These are phyloP conservation scores for Suillus clintonianus DNA, from an alignment of 768 basidiomycete genomes.

Conservation along the genomic window DNA sequence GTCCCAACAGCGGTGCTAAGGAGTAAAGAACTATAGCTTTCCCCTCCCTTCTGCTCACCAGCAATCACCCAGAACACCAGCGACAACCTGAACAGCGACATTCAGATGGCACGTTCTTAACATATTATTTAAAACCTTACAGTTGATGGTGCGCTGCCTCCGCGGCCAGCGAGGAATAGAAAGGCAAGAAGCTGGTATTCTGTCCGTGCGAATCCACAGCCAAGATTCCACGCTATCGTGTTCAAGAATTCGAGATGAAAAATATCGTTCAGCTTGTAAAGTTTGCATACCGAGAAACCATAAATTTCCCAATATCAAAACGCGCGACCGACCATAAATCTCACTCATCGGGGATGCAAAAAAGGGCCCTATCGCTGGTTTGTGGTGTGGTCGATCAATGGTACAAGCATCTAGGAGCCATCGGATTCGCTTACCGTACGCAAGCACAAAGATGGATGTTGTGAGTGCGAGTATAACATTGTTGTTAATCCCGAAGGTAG, in stretches of 20 bases:
- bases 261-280: neutral
- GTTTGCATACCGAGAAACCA: constrained; percentile 56
- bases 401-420: neutral
- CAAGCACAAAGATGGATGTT: no score
- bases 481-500: no score
- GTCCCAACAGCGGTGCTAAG: constrained; percentile 65
- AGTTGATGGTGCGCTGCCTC: constrained; percentile 70
- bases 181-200: constrained; percentile 63
- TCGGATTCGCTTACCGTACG: no score
- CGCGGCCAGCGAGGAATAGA: constrained; percentile 68
- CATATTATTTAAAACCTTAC: constrained; percentile 25
- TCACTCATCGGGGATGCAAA: constrained; percentile 66
- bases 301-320: constrained; percentile 62
- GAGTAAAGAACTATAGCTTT: constrained; percentile 65
- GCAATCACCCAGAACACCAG: constrained; percentile 65
- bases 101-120: neutral
- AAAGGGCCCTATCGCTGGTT: constrained; percentile 31
- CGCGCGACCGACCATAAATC: constrained; percentile 64
- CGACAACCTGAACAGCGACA: constrained; percentile 49
- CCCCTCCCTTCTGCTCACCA: constrained; percentile 66
- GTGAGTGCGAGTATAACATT: no score
- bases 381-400: neutral
- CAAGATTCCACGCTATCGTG: constrained; percentile 60
- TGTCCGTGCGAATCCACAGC: constrained; percentile 63
- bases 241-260: neutral